Conservation (phyloP, 129 eudicot genomes). For the Logfia minima region DNA sequence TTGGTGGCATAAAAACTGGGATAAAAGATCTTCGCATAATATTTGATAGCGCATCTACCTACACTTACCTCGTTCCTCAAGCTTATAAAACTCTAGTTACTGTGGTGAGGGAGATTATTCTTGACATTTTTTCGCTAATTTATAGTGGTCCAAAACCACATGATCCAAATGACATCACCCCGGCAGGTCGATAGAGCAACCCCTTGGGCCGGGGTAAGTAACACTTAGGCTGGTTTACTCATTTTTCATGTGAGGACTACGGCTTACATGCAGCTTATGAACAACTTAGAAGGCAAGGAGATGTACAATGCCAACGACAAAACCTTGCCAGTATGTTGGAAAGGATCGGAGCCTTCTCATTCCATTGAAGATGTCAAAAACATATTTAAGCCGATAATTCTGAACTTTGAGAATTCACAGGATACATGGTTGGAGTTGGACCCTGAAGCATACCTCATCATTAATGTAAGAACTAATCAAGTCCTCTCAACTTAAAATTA, state of each 20-base stretch:
- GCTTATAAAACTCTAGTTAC: not conserved
- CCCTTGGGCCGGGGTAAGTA: not conserved
- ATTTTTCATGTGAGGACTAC: not conserved
- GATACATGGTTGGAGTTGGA: slow-evolving; percentile 13
- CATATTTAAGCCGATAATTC: slow-evolving; percentile 9
- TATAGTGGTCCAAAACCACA: no score
- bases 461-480: slow-evolving; percentile 5
- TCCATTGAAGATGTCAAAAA: slow-evolving; percentile 22
- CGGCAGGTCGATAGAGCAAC: not conserved
- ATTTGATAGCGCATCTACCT: slow-evolving; percentile 5
- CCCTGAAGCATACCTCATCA: slow-evolving; percentile 20
- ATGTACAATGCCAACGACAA: not conserved
- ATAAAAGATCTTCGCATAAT: not conserved
- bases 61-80: slow-evolving; percentile 1
- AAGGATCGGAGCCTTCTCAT: not conserved
- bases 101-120: not conserved
- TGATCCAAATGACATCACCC: not conserved
- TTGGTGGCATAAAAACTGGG: not conserved
- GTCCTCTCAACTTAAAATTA: not conserved
- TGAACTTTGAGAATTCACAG: slow-evolving; percentile 11
- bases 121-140: not conserved
- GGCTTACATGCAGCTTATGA: not conserved
- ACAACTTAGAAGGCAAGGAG: not conserved
- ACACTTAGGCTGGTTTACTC: not conserved
- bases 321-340: not conserved